Conservation (phyloP, 2,329 filamentous ascomycete species). For the Scopulariopsis brevicaulis region DNA sequence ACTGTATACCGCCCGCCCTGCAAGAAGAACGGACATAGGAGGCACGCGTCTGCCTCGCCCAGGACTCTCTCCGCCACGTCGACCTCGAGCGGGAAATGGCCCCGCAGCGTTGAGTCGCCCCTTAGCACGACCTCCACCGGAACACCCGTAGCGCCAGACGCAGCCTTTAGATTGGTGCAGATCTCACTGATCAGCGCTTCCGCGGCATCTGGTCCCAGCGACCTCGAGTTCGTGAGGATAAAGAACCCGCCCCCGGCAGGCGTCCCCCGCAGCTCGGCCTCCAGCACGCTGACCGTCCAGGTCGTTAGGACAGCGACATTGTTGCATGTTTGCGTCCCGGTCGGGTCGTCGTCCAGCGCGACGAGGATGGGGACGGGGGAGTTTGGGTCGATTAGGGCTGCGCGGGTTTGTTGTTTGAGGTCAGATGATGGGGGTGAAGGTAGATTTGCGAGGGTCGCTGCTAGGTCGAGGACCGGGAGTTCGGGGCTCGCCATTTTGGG, state of each 20-base stretch:
- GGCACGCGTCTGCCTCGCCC: conserved; percentile 37
- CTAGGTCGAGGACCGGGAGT: neutral
- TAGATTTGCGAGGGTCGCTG: neutral
- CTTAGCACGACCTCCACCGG: conserved; percentile 43
- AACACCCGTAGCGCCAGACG: conserved; percentile 23
- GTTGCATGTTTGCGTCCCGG: conserved; percentile 51
- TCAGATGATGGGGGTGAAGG: neutral
- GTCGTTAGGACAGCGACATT: conserved; percentile 41
- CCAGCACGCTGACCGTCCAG: conserved; percentile 34
- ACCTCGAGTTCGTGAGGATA: conserved; percentile 48
- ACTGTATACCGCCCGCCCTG: conserved; percentile 48
- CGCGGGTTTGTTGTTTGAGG: neutral
- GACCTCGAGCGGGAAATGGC: conserved; percentile 43
- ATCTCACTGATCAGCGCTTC: conserved; percentile 35
- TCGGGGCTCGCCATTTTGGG: neutral
- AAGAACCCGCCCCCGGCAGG: conserved; percentile 37
- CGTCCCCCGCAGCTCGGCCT: conserved; percentile 27
- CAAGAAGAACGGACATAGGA: conserved; percentile 46
- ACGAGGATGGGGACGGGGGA: conserved; percentile 19
- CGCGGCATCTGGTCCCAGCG: conserved; percentile 36
- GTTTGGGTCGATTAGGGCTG: neutral
- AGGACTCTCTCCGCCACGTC: conserved; percentile 38
- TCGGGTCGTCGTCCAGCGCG: conserved; percentile 42
- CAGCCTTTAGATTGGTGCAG: conserved; percentile 33
- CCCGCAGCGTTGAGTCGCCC: conserved; percentile 43